Evolutionary conservation across 371 early-diverging fungal genomes (phyloP).

Genomic region (Mucor racemosus): DNA sequence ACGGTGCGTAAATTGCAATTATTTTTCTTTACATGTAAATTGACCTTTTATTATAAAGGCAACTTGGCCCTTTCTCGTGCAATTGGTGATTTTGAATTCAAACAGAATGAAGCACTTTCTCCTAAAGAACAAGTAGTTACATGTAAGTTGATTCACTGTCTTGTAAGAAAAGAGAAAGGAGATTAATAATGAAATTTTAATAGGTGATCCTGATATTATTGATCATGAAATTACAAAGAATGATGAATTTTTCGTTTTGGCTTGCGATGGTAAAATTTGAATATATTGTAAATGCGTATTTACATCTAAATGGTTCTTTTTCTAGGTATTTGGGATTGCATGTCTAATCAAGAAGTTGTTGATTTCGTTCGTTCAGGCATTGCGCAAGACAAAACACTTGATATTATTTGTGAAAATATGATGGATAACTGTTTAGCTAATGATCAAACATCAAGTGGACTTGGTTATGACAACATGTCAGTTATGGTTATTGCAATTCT

Average conservation of each 20-base stretch:
- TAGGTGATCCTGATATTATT: conserved; percentile 73
- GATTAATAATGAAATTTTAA: not conserved
- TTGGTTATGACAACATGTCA: conserved; percentile 99
- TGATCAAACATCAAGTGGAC: conserved; percentile 83
- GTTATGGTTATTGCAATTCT: conserved; percentile 90
- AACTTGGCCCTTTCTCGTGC: conserved; percentile 94
- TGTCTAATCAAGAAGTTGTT: conserved; percentile 89
- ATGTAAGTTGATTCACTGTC: conserved; percentile 29
- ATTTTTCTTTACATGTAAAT: not conserved
- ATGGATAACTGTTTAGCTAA: conserved; percentile 93
- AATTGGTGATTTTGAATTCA: conserved; percentile 95
- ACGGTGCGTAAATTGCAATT: conserved; percentile 59
- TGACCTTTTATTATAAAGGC: conserved; percentile 39
- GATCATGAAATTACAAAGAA: conserved; percentile 60
- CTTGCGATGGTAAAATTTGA: conserved; percentile 84
- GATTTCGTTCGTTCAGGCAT: conserved; percentile 78
- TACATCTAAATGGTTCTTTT: too few relatives aligned
- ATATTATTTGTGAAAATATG: conserved; percentile 79
- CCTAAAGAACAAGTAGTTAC: conserved; percentile 91
- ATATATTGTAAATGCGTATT: too few relatives aligned
- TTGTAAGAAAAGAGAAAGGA: too few relatives aligned
- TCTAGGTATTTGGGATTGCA: conserved; percentile 95
- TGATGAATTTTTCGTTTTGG: conserved; percentile 91
- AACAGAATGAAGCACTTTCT: conserved; percentile 71
- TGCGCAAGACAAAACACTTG: conserved; percentile 60